A percentile compares a stretch with the other conserved stretches of the same genome.
Conservation (phyloP, 2,329 filamentous ascomycete genomes). For the Ambrosiella cleistominuta region DNA sequence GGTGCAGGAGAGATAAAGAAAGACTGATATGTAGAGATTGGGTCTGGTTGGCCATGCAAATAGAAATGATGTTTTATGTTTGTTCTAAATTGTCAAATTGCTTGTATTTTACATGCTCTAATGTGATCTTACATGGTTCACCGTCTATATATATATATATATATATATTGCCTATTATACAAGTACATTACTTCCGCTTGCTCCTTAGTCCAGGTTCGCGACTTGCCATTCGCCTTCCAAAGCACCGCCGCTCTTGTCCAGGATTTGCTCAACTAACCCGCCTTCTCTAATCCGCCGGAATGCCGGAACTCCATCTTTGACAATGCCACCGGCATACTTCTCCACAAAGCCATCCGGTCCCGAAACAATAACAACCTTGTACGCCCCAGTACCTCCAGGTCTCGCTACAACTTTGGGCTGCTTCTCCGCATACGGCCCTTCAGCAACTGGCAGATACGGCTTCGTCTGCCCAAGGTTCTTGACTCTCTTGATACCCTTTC, state of each 20-base stretch:
- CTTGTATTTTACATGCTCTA: not conserved
- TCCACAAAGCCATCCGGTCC: constrained; percentile 82
- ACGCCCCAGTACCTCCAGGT: constrained; percentile 22
- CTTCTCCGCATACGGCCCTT: constrained; percentile 9
- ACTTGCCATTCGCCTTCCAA: constrained; percentile 11
- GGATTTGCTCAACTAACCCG: constrained; percentile 11
- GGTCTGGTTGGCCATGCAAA: not conserved
- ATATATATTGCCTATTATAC: not conserved
- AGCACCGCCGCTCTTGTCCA: constrained; percentile 4
- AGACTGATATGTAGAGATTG: not conserved
- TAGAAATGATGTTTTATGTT: not conserved
- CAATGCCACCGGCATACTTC: constrained; percentile 48
- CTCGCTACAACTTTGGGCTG: constrained; percentile 11
- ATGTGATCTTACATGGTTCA: not conserved
- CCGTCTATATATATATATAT: not conserved
- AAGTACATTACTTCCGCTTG: not conserved
- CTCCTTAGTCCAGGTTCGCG: constrained; percentile 10
- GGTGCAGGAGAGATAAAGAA: constrained; percentile 49
- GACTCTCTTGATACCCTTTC: not conserved
- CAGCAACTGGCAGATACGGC: constrained; percentile 17
- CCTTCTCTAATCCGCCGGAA: constrained; percentile 9
- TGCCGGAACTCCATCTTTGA: constrained; percentile 9
- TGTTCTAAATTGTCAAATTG: not conserved
- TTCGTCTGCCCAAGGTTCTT: constrained; percentile 16
- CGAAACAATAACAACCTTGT: constrained; percentile 63